These are phyloP conservation scores for Hypoxylon sp. DNA, from an alignment of 2,329 filamentous ascomycete genomes.

Conservation along the genomic window DNA sequence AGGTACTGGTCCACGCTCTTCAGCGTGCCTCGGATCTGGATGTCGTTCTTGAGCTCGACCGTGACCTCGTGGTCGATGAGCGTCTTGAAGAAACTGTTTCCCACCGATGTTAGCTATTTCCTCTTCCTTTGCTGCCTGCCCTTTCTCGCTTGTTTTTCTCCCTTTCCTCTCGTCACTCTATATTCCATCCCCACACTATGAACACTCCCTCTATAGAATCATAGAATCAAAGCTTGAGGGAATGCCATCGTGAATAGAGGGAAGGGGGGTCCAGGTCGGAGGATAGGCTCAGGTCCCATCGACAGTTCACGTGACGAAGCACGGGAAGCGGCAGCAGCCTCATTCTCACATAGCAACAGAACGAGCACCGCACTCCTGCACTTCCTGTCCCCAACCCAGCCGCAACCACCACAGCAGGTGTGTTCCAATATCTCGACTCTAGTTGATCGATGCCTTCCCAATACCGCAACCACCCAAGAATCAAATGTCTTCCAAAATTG, in stretches of 20 bases:
- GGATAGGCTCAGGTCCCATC: neutral
- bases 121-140: neutral
- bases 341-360: neutral
- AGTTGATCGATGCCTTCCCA: neutral
- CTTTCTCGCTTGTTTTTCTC: neutral
- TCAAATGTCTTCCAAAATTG: neutral
- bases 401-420: neutral
- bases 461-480: constrained; percentile 1
- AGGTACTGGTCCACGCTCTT: constrained; percentile 99
- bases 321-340: constrained; percentile 1
- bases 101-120: constrained; percentile 22
- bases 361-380: neutral
- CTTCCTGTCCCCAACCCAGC: neutral
- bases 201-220: neutral
- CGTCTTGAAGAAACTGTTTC: constrained; percentile 93
- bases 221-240: neutral
- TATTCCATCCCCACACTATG: neutral
- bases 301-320: constrained; percentile 36
- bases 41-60: constrained; percentile 99
- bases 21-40: constrained; percentile 93
- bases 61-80: constrained; percentile 98
- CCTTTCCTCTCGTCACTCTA: neutral
- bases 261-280: neutral
- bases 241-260: neutral
- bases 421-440: neutral